Base-by-base conservation (phyloP, 768 basidiomycete genomes). In the Rhodotorula babjevae region DNA sequence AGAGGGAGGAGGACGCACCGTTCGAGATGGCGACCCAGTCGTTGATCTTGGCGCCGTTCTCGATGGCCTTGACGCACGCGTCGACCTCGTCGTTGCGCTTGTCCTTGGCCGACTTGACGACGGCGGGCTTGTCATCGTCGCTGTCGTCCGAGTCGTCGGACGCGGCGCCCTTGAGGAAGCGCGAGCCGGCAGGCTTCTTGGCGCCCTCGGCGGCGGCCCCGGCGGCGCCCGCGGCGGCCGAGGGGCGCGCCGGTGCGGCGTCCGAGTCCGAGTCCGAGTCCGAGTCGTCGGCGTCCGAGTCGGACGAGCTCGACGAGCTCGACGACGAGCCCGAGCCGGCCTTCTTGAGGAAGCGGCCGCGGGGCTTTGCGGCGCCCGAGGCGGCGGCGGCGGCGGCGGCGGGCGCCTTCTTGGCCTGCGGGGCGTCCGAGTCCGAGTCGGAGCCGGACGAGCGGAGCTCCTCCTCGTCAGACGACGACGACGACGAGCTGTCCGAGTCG, bases 31-130 rank as follows among this genome's bases (percentile, higher is more conserved):
- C 87, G 36, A 89, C 88, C 96, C 96, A 99, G 82, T 99, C 93
- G 78, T 94, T 95, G 77, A 95, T 94, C 85, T 91, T 95, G 73
- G 91, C 84, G 29, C 89, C 93, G 80, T 99, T 98, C 60, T 95
- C 92, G 84, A 98, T 96, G 60, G 84, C 84, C 82, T 90, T 93
- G 67, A 92, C 91, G 7, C 89, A 90, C 2, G 87, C 87, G 81
- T 97, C 94, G 87, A 98, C 94, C 85, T 98, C 96, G 61, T 90
- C 92, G 79, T 93, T 81, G 65, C 94, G 85, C 81, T 92, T 94
- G 81, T 94, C 91, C 78, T 90, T 90, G 53, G 95, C 94, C 79
- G 91, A 92, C 81, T 92, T 87, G 76, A 91, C 89, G 60, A 90
- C 86, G 49, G 88, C 87, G 27, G 86, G 86, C 77, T 85, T 87